These are phyloP conservation scores for Bromus sterilis DNA, from an alignment of 176 grass and related monocot genomes.

Conservation along the genomic window DNA sequence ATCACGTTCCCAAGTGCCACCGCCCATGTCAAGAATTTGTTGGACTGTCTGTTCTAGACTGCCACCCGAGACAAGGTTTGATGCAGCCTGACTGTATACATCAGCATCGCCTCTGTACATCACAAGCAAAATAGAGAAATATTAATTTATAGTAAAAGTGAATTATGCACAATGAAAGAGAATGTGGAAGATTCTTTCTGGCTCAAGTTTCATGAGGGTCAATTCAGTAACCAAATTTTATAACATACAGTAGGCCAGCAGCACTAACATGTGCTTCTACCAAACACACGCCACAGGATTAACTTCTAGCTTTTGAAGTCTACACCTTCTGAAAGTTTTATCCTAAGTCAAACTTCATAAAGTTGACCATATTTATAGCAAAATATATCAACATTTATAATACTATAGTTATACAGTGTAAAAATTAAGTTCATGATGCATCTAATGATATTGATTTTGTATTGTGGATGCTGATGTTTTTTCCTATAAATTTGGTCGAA, in stretches of 20 bases:
- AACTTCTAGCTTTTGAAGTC: not conserved
- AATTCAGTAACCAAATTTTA: not conserved
- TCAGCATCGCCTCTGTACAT: constrained; percentile 46
- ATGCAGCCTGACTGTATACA: constrained; percentile 88
- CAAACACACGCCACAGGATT: not conserved
- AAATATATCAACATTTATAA: no score
- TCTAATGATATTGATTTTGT: no score
- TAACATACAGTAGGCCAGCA: not conserved
- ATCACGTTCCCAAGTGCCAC: constrained; percentile 89
- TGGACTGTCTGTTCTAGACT: constrained; percentile 73
- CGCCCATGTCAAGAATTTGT: constrained; percentile 94
- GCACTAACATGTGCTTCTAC: not conserved
- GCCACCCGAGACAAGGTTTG: constrained; percentile 83
- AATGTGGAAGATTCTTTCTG: not conserved
- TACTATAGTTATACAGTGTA: no score
- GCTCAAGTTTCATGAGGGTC: not conserved
- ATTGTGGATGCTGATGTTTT: no score
- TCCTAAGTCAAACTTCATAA: no score
- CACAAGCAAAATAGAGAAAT: not conserved
- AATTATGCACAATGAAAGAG: not conserved
- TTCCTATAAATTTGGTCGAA: no score
- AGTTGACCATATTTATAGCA: no score
- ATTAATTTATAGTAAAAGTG: not conserved
- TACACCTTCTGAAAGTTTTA: not conserved
- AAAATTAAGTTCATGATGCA: no score